Percentiles rank a stretch among this genome's conserved stretches.
phyloP scores from a whole-genome alignment of 805 yeast genomes.

The Lipomyces mesembrius region DNA sequence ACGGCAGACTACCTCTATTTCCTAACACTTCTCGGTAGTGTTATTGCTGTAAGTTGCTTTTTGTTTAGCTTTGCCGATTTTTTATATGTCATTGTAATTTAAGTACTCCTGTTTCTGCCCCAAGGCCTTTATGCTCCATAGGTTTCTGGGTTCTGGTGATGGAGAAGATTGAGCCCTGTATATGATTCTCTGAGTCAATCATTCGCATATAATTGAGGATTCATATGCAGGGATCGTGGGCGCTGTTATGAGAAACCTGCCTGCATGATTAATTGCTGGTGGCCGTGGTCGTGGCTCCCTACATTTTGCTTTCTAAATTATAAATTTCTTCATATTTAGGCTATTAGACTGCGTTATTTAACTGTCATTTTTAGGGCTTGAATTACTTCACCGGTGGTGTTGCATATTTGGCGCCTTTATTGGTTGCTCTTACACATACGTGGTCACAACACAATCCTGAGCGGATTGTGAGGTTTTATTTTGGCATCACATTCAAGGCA shows the following conservation, averaged over 20 bases:
- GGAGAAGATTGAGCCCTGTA: conserved; percentile 44
- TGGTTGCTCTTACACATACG: conserved; percentile 47
- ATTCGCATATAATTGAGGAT: conserved; percentile 31
- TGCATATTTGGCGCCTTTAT: conserved; percentile 42
- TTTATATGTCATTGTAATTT: too few species aligned
- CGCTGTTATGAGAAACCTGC: conserved; percentile 34
- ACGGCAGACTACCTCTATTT: conserved; percentile 40
- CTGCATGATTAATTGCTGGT: conserved; percentile 23
- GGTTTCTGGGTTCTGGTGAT: conserved; percentile 44
- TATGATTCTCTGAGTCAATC: conserved; percentile 28
- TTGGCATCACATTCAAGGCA: conserved; percentile 44
- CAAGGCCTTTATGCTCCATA: conserved; percentile 41
- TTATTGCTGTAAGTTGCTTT: conserved; percentile 32
- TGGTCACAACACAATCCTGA: conserved; percentile 48
- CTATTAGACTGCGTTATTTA: not conserved
- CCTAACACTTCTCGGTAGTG: conserved; percentile 35
- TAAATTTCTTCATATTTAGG: not conserved
- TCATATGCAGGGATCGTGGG: conserved; percentile 35
- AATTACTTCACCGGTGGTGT: conserved; percentile 37
- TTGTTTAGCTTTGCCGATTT: not conserved
- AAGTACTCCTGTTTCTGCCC: conserved; percentile 46
- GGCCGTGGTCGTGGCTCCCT: conserved; percentile 39
- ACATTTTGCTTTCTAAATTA: conserved; percentile 19
- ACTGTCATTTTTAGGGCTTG: conserved; percentile 10
- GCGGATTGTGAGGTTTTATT: conserved; percentile 40